Evolutionary conservation across 2,329 filamentous ascomycete species (phyloP).

Genomic region (Geosmithia morbida): DNA sequence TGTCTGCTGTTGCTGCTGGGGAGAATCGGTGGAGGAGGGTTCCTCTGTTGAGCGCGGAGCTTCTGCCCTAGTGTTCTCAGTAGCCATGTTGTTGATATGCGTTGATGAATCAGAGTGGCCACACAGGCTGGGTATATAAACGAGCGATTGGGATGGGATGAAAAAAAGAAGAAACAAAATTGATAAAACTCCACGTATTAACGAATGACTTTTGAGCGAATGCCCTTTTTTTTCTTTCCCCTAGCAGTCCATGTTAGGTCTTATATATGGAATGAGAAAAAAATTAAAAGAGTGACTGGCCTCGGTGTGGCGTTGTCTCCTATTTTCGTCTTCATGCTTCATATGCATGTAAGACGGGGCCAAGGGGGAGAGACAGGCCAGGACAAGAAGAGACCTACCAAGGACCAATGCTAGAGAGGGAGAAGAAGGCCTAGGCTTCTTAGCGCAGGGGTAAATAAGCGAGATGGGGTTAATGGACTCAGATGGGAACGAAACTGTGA

Average conservation of each 20-base stretch:
- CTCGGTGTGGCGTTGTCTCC: neutral
- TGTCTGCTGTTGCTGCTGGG: constrained; percentile 3
- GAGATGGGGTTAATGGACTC: too few relatives aligned
- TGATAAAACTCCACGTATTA: neutral
- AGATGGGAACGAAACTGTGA: neutral
- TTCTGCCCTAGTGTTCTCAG: neutral
- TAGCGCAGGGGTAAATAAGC: neutral
- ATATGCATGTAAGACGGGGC: neutral
- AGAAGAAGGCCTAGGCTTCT: neutral
- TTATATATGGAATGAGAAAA: too few relatives aligned
- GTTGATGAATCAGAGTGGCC: neutral
- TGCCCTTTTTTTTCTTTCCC: too few relatives aligned
- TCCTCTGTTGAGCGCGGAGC: neutral
- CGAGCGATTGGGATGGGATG: neutral
- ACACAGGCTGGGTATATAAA: neutral
- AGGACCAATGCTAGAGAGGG: neutral
- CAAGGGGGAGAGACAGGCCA: neutral
- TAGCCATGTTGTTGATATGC: neutral
- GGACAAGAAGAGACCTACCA: neutral
- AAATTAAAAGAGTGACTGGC: neutral
- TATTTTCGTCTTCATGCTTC: neutral
- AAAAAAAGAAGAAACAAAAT: neutral
- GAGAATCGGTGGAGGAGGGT: constrained; percentile 1
- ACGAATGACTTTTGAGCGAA: neutral
- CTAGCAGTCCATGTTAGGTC: neutral